Percentiles rank a stretch among this genome's conserved stretches.
Conservation (phyloP, 192 early-diverging fungal species). For the Phlyctochytrium bullatum region DNA sequence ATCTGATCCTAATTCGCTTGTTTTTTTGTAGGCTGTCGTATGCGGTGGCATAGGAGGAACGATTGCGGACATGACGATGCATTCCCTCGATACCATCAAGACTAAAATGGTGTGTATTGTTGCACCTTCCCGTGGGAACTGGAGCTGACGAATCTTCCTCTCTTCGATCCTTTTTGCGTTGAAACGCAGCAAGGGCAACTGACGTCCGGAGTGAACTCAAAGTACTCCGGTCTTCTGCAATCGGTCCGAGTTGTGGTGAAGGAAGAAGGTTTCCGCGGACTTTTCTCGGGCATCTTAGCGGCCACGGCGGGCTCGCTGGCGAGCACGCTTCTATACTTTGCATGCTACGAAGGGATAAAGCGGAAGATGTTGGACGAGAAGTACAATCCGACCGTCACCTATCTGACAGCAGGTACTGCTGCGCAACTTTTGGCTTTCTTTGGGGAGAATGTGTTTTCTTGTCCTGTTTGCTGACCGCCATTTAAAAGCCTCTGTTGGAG, state of each 20-base stretch:
- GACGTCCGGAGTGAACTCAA: slow-evolving; percentile 9
- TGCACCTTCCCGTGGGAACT: too few species aligned
- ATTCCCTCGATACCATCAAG: slow-evolving; percentile 1
- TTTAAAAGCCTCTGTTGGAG: slow-evolving; percentile 27
- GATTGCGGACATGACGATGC: background rate
- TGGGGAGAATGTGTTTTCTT: too few species aligned
- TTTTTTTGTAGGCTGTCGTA: background rate
- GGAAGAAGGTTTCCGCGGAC: slow-evolving; percentile 34
- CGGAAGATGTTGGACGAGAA: slow-evolving; percentile 15
- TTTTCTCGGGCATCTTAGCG: slow-evolving; percentile 34
- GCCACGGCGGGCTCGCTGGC: slow-evolving; percentile 33
- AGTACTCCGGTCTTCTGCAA: slow-evolving; percentile 25
- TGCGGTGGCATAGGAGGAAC: background rate
- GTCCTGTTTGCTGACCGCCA: too few species aligned
- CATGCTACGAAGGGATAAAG: slow-evolving; percentile 38
- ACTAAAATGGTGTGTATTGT: background rate
- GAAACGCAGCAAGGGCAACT: slow-evolving; percentile 8
- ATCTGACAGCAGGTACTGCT: slow-evolving; percentile 35
- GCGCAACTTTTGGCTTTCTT: too few species aligned
- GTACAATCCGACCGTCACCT: slow-evolving; percentile 13
- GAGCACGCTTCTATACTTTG: slow-evolving; percentile 37
- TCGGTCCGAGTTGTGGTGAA: slow-evolving; percentile 23
- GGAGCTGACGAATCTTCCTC: too few species aligned
- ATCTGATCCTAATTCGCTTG: background rate
- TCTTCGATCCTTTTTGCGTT: background rate